A percentile compares a stretch with the other conserved stretches of the same genome.
phyloP scores from a whole-genome alignment of 2,329 filamentous ascomycete species.

The Diaporthe batatas region DNA sequence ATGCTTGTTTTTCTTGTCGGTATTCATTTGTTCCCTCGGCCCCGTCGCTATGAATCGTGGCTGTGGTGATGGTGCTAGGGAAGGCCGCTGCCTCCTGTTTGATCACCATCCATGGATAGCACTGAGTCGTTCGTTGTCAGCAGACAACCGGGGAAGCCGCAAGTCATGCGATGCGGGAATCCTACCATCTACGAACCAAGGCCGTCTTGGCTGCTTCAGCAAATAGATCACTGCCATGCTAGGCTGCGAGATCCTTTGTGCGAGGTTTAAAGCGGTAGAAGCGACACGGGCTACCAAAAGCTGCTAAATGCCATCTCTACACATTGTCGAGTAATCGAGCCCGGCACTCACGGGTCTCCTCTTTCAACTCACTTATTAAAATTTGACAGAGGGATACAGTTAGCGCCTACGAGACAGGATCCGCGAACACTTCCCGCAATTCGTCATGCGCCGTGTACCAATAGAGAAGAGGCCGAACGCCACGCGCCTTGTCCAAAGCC shows the following conservation, averaged over 20 bases:
- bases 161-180: neutral
- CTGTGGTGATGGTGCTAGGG: neutral
- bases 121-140: constrained; percentile 6
- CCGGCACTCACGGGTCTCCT: too few relatives aligned
- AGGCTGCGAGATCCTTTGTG: neutral
- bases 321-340: neutral
- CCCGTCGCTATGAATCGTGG: neutral
- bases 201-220: neutral
- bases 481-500: constrained; percentile 9
- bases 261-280: neutral
- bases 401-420: neutral
- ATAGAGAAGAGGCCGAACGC: constrained; percentile 5
- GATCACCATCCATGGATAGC: neutral
- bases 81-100: constrained; percentile 3
- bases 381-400: neutral
- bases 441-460: constrained; percentile 6
- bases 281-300: neutral
- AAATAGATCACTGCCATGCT: neutral
- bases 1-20: neutral
- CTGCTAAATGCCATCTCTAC: neutral
- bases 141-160: neutral
- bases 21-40: neutral
- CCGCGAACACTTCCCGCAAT: neutral
- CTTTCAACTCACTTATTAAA: neutral
- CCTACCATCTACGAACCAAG: neutral